Base-by-base conservation (phyloP, 2,329 filamentous ascomycete genomes). In the Penicillium sp. region DNA sequence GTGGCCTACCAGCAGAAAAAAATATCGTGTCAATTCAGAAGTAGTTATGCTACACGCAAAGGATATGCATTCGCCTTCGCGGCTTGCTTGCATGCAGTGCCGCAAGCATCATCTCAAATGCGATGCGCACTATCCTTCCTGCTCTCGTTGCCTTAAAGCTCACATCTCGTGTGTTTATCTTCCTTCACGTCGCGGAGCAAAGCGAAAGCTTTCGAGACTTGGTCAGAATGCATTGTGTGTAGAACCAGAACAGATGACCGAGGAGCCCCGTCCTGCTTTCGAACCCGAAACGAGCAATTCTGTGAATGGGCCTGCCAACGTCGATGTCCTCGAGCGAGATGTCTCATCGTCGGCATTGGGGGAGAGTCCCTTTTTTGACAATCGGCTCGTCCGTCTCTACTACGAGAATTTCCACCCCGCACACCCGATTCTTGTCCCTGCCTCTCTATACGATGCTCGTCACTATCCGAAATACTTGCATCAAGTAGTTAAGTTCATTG, bases 71-170 rank as follows among this genome's bases (percentile, higher is more conserved):
- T n/a, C n/a, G 57, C 38, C 38, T 6, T 42, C 68, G 55, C 76
- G 52, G 62, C 77, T 63, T 65, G 80, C 64, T 59, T 83, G 61
- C 73, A 72, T 70, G 5, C 71, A 73, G 48, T 80, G 77, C 64
- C 68, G 77, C 20, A 75, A 74, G 55, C 74, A 89, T 64, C 88
- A 91, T 71, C 77, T 91, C 45, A 91, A 90, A 70, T 91, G 88
- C 68, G 86, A 91, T 65, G 87, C 86, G 16, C 72, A 77, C 40
- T 83, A 73, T 35, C 88, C 88, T 9, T 63, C 69, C 9, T 91
- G 88, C 71, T 80, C 81, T 35, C 83, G 88, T 50, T 91, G 88
- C 70, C 71, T 74, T 24, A 72, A 76, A 43, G 79, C 81, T 57
- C 79, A 80, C 51, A 74, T 79, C 16, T 77, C 84, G 50, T 91